Evolutionary conservation across 768 basidiomycete genomes (phyloP), one percentile per base, ranked within the genome.

Genomic region (Rubroboletus pulcherrimus): DNA sequence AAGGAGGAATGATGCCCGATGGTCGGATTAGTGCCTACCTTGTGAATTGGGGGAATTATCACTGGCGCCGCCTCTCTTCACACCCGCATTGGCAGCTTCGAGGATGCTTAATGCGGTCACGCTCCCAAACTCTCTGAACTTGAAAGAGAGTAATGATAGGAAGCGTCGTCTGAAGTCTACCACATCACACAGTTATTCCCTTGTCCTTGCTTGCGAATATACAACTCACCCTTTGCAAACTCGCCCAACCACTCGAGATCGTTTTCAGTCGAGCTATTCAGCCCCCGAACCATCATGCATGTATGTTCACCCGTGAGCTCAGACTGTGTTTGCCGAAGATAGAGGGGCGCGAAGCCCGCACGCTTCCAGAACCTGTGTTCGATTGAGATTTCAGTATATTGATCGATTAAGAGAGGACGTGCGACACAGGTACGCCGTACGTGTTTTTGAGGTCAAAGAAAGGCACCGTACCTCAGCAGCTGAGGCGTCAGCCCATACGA

Each of bases 241-340:
- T 93, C 94, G 19, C 81, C 77, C 37, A 99, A 65, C 94, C 96
- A 98, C 47, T 84, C 84, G 38, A 91, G 70, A 56, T 87, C 87
- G 31, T 73, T 68, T 40, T 80, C 83, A 15, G 71, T 71, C 37
- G 80, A 86, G 67, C 79, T 89, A 68, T 84, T 87, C 70, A 98
- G 73, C 0, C 90, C 87, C 33, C 91, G 81, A 1, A 96, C 82
- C 97, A 99, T 98, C 35, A 98, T 87, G 66, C 93, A 95, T 0
- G 92, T 91, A 67, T 97, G 89, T 73, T 99, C 97, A 38, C 97
- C 97, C 0, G 97, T 99, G 49, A 98, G 78, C 63, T 97, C 94
- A 68, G 93, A 97, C 55, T 86, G 79, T 6, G 93, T 96, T 73
- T 98, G 97, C 31, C 96, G 85, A 31, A 98, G 73, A 66, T 98